Conservation (phyloP, 306 rosid genomes). For the Prunus mira region DNA sequence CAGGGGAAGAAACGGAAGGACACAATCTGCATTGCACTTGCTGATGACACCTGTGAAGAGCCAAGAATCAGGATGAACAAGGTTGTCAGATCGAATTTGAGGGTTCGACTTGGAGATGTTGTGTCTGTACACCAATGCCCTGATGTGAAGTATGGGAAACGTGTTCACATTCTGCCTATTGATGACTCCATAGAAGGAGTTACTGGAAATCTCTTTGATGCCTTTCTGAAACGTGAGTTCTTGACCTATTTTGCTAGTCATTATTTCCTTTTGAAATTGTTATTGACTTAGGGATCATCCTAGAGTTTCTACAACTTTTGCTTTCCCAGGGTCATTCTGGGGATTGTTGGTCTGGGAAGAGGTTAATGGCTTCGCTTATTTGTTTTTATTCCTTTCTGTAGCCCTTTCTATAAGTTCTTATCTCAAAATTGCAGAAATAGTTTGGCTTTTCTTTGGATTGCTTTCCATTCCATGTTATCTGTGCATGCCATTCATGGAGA, state of each 20-base stretch:
- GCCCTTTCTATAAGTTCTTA: neutral
- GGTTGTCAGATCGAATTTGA: constrained; percentile 52
- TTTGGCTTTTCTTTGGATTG: neutral
- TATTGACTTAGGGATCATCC: neutral
- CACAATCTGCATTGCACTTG: constrained; percentile 53
- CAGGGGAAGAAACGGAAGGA: constrained; percentile 57
- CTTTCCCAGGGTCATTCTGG: neutral
- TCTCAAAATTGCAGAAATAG: neutral
- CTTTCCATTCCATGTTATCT: neutral
- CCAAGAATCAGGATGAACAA: constrained; percentile 50
- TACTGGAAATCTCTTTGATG: constrained; percentile 52
- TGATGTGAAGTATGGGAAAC: constrained; percentile 53
- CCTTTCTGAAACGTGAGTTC: constrained; percentile 55
- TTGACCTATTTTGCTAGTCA: neutral
- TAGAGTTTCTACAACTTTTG: neutral
- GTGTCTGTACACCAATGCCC: constrained; percentile 55
- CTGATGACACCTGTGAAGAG: constrained; percentile 50
- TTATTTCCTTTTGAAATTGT: neutral
- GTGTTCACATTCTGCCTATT: constrained; percentile 47
- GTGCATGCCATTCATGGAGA: neutral
- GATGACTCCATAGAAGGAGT: constrained; percentile 56
- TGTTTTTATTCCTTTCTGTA: neutral
- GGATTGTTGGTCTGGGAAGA: neutral
- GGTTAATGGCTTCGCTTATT: neutral
- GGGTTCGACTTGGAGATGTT: constrained; percentile 59